These are phyloP conservation scores for Penicillium coffeae DNA, from an alignment of 495 filamentous ascomycete genomes.

Conservation along the genomic window DNA sequence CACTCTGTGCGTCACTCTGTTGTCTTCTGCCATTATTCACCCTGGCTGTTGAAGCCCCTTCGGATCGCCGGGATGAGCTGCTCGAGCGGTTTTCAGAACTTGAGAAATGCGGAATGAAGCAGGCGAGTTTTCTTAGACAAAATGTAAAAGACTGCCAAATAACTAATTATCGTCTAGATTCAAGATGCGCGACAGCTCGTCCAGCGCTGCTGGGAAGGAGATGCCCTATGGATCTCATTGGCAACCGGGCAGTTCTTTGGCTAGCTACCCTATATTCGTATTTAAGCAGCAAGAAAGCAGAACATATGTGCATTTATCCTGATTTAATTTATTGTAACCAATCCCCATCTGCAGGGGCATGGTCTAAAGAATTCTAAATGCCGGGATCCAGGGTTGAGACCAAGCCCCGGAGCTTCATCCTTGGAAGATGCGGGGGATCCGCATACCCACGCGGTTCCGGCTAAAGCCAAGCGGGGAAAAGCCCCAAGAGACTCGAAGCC, in stretches of 20 bases:
- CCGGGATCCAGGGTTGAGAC: too few relatives aligned
- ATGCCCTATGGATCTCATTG: conserved; percentile 41
- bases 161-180: conserved; percentile 22
- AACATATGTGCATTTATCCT: too few relatives aligned
- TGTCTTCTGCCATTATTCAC: conserved; percentile 82
- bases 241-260: conserved; percentile 42
- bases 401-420: too few relatives aligned
- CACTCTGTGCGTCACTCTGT: conserved; percentile 63
- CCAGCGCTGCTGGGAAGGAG: conserved; percentile 42
- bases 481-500: too few relatives aligned
- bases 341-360: too few relatives aligned
- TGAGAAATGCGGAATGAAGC: conserved; percentile 74
- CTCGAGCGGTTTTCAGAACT: conserved; percentile 64
- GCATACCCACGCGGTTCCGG: too few relatives aligned
- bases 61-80: conserved; percentile 53
- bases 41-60: conserved; percentile 62
- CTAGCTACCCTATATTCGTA: conserved; percentile 14
- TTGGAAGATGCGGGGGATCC: too few relatives aligned
- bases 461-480: too few relatives aligned
- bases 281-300: background rate
- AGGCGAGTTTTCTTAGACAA: conserved; percentile 40
- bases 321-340: too few relatives aligned
- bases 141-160: background rate
- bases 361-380: too few relatives aligned
- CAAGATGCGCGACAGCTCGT: conserved; percentile 44